phyloP scores from a whole-genome alignment of 352 stramenopile species.

The Saprolegnia diclina region DNA sequence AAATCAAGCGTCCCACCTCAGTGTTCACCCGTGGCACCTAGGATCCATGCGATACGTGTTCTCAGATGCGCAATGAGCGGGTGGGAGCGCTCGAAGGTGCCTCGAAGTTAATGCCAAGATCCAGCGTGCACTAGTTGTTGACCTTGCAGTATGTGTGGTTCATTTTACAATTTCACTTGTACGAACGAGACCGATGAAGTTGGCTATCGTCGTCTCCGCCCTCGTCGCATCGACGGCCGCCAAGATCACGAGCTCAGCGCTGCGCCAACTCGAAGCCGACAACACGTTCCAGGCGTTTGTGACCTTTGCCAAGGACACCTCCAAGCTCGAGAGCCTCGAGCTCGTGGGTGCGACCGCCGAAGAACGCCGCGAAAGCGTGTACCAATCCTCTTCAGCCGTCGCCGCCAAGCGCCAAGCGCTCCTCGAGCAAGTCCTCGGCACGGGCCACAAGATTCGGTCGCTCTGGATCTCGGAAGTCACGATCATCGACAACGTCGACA shows the following conservation, averaged over 20 bases:
- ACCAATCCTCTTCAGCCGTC: not conserved
- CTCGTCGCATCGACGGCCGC: not conserved
- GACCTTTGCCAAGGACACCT: not conserved
- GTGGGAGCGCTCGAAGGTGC: not conserved
- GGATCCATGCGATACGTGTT: not conserved
- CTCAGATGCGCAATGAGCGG: not conserved
- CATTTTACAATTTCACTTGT: slow-evolving; percentile 21
- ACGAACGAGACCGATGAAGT: not conserved
- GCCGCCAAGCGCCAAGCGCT: not conserved
- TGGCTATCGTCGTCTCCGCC: not conserved
- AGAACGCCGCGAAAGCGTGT: not conserved
- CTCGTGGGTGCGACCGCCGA: not conserved
- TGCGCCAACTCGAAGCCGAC: not conserved
- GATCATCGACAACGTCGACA: slow-evolving; percentile 3
- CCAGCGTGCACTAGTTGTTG: no score
- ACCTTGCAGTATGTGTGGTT: no score
- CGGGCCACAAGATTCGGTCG: slow-evolving; percentile 3
- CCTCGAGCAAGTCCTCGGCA: not conserved
- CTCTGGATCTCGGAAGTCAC: not conserved
- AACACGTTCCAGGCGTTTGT: slow-evolving; percentile 1
- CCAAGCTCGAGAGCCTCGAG: not conserved
- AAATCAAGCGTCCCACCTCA: no score
- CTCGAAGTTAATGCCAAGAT: not conserved
- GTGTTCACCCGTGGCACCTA: not conserved
- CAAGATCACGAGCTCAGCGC: slow-evolving; percentile 1